phyloP scores from a whole-genome alignment of 768 basidiomycete genomes.

The Rhodocollybia butyracea region DNA sequence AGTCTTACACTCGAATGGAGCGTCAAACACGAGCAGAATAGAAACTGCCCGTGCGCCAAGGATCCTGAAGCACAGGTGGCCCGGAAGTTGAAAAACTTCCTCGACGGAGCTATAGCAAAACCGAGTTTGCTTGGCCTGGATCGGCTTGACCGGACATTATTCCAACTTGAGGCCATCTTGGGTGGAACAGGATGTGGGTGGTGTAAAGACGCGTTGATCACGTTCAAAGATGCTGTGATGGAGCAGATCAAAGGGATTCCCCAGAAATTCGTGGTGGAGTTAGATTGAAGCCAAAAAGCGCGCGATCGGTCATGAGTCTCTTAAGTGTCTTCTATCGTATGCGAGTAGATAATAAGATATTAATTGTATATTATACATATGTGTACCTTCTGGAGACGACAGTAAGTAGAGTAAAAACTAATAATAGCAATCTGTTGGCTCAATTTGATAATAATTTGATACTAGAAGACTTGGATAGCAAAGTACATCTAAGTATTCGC shows the following conservation, averaged over 20 bases:
- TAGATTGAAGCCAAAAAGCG: neutral
- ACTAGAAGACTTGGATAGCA: no score
- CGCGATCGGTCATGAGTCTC: no score
- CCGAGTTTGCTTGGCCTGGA: neutral
- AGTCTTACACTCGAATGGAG: neutral
- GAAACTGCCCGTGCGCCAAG: neutral
- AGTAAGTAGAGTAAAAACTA: no score
- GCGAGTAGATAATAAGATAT: no score
- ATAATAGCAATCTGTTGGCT: no score
- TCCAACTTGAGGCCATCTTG: neutral
- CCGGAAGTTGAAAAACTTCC: neutral
- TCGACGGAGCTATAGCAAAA: neutral
- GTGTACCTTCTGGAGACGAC: no score
- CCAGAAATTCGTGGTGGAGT: neutral
- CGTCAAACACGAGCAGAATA: neutral
- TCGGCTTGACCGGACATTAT: neutral
- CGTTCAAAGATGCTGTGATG: neutral
- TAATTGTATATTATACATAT: no score
- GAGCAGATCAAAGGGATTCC: neutral
- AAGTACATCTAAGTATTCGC: no score
- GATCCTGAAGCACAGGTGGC: neutral
- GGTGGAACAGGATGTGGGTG: neutral
- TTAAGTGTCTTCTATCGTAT: no score
- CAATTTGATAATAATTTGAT: no score
- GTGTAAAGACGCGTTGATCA: constrained; percentile 1